Base-by-base conservation (phyloP, 495 filamentous ascomycete genomes). In the Aspergillus cavernicola region DNA sequence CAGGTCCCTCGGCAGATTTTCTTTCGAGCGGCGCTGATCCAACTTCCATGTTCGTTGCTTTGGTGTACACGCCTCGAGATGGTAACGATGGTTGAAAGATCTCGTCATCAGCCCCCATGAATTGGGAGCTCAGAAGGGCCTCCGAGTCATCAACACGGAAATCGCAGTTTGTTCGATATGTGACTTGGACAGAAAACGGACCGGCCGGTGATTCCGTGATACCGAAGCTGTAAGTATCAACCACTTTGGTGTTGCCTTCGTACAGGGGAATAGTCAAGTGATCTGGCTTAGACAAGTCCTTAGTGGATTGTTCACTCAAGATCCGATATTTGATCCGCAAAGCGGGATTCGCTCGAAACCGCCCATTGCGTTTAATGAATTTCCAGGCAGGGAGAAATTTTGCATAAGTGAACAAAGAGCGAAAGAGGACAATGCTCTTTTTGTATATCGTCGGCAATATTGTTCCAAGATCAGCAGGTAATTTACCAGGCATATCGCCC, bases 111-210 rank as follows among this genome's bases (percentile, higher is more conserved):
- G 87, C 80, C 13, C 90, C 89, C 82, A 96, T 92, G 63, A 93
- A 90, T n/a, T 88, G 85, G n/a, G 91, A 96, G 69, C 92, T 96
- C 29, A 98, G 64, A 16, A 97, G 68, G 4, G 91, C 85, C 70
- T 98, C 93, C 0, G 89, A 85, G 62, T 96, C 90, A 59, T 95
- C 92, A 15, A 96, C 83, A 15, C 88, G 83, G 72, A 98, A 97
- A 58, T 87, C 89, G 70, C 87, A 95, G 61, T 90, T 87, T 31
- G 80, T 87, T 50, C 93, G 88, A 67, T 93, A 96, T 7, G 83
- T 80, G 18, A 96, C 87, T 35, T 87, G 79, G 41, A 91, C 82
- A 29, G 84, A 85, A 57, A 98, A 86, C 24, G 86, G 82, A 20
- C 93, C 93, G 13, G 87, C 89, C 15, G 92, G 92, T 4, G 89